Evolutionary conservation across 257 asterid genomes (phyloP).

Genomic region (Nyctanthes arbortristis): DNA sequence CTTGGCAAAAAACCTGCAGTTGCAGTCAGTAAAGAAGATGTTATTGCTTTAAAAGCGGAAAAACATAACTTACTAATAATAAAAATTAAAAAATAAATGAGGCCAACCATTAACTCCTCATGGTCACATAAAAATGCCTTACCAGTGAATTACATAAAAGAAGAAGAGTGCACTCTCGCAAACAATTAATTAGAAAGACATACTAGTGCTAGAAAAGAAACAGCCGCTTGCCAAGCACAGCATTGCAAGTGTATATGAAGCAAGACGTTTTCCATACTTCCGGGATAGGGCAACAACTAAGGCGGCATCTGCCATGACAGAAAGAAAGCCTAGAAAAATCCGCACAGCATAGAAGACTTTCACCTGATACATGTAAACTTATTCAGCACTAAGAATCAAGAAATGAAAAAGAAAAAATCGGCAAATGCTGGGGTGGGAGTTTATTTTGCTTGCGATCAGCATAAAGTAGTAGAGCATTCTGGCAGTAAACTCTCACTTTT

Average conservation of each 20-base stretch:
- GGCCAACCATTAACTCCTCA: background rate
- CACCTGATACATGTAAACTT: slow-evolving; percentile 57
- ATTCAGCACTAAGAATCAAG: slow-evolving; percentile 14
- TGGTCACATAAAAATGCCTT: background rate
- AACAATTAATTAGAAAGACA: background rate
- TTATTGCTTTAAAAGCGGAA: slow-evolving; percentile 14
- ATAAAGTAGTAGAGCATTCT: background rate
- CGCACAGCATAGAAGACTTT: slow-evolving; percentile 90
- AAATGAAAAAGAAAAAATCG: slow-evolving; percentile 12
- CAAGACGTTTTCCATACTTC: slow-evolving; percentile 95
- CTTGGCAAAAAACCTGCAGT: slow-evolving; percentile 94
- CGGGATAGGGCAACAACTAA: slow-evolving; percentile 91
- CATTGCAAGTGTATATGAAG: slow-evolving; percentile 92
- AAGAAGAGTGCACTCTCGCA: slow-evolving; percentile 7
- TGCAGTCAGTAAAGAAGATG: slow-evolving; percentile 19
- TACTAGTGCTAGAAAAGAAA: slow-evolving; percentile 95
- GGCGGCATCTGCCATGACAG: slow-evolving; percentile 80
- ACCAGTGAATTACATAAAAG: background rate
- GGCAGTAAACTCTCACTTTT: slow-evolving; percentile 51
- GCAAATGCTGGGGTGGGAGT: background rate
- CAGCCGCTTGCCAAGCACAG: slow-evolving; percentile 97
- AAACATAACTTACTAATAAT: background rate
- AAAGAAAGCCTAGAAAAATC: slow-evolving; percentile 69
- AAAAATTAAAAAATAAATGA: background rate
- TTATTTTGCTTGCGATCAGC: no score